Conservation (phyloP, 139 green algal species). For the Coccomyxa sp. region DNA sequence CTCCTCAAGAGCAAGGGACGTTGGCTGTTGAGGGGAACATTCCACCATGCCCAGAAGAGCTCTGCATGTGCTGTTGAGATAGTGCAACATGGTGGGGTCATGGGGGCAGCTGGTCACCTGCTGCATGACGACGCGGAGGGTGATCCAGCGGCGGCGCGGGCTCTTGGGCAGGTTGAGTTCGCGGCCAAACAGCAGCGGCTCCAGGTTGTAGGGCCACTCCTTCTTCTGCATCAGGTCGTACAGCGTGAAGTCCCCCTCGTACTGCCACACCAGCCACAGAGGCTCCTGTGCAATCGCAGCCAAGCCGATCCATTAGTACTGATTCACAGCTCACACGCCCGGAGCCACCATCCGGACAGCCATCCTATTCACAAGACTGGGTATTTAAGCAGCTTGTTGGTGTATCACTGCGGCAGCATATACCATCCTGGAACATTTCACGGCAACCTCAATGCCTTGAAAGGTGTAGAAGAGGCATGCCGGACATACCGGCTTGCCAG, state of each 20-base stretch:
- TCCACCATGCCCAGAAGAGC: too few species aligned
- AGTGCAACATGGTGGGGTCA: neutral
- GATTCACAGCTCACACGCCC: neutral
- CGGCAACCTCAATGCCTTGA: too few species aligned
- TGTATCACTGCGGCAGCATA: too few species aligned
- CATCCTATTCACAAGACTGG: too few species aligned
- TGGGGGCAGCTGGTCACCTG: slow-evolving; percentile 8
- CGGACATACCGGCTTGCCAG: too few species aligned
- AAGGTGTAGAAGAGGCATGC: too few species aligned
- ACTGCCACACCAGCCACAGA: slow-evolving; percentile 59
- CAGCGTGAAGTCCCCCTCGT: slow-evolving; percentile 77
- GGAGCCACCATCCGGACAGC: too few species aligned
- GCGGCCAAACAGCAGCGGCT: slow-evolving; percentile 70
- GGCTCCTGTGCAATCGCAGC: slow-evolving; percentile 5
- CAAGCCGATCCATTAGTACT: neutral
- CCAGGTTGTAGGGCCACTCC: slow-evolving; percentile 91
- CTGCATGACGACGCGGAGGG: slow-evolving; percentile 44
- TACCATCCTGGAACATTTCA: too few species aligned
- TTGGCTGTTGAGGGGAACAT: neutral
- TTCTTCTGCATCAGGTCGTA: slow-evolving; percentile 64
- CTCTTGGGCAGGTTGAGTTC: slow-evolving; percentile 62
- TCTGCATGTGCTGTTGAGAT: too few species aligned
- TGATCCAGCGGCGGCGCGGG: slow-evolving; percentile 15
- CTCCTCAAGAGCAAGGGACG: neutral
- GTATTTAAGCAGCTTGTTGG: too few species aligned